These are phyloP conservation scores for Thinopyrum elongatum DNA, from an alignment of 176 grass and related monocot genomes.

Conservation along the genomic window DNA sequence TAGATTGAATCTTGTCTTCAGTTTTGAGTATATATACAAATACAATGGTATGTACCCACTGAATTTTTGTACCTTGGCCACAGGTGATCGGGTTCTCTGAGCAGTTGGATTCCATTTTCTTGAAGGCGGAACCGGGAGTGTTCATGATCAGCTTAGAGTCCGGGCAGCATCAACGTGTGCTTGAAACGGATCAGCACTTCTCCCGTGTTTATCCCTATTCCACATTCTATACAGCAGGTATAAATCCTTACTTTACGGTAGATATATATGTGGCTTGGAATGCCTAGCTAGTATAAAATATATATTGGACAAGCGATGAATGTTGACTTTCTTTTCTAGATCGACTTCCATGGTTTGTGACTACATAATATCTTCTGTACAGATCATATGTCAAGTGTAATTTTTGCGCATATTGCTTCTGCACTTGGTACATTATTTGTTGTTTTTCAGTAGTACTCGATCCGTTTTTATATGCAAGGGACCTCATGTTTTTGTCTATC, in stretches of 20 bases:
- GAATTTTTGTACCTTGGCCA: too few species aligned
- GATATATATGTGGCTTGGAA: too few species aligned
- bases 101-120: neutral
- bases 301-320: too few species aligned
- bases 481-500: too few species aligned
- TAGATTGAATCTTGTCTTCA: too few species aligned
- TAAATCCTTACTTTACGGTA: neutral
- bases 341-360: neutral
- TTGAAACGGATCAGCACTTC: neutral
- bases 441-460: too few species aligned
- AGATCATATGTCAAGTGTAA: neutral
- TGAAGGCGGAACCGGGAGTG: neutral
- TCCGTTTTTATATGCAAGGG: too few species aligned
- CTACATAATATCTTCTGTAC: neutral
- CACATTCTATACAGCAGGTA: constrained; percentile 5
- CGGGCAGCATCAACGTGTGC: neutral
- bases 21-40: too few species aligned
- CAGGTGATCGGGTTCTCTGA: neutral
- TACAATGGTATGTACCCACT: too few species aligned
- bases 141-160: neutral
- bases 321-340: too few species aligned
- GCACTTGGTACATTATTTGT: neutral
- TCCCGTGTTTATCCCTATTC: neutral
- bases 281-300: too few species aligned
- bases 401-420: neutral